Conservation (phyloP, 208 protist genomes). For the Trypanosoma cruzi region DNA sequence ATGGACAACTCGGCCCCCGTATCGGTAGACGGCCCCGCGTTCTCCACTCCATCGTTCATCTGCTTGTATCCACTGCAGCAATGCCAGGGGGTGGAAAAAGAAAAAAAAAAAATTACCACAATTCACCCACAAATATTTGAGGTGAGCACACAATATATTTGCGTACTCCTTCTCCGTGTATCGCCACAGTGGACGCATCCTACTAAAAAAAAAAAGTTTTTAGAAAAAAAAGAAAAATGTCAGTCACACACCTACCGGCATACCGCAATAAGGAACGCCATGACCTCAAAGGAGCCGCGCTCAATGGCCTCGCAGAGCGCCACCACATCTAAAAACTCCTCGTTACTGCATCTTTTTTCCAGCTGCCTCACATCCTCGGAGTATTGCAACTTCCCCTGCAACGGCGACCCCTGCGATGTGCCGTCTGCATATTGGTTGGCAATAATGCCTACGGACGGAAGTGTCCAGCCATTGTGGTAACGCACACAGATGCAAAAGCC, state of each 20-base stretch:
- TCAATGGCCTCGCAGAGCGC: constrained; percentile 26
- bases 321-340: constrained; percentile 27
- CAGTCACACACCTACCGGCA: constrained; percentile 4
- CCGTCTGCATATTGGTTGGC: constrained; percentile 38
- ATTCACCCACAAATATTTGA: background rate
- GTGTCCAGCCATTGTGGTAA: constrained; percentile 39
- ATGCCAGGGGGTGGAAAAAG: constrained; percentile 14
- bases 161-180: background rate
- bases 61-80: background rate
- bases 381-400: constrained; percentile 40
- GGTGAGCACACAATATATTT: background rate
- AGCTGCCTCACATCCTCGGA: constrained; percentile 14
- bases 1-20: constrained; percentile 36
- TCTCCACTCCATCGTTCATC: constrained; percentile 9
- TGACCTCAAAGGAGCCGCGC: constrained; percentile 18
- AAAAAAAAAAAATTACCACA: background rate
- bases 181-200: background rate
- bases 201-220: too few relatives aligned
- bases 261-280: constrained; percentile 34
- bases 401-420: constrained; percentile 4
- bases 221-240: background rate
- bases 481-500: constrained; percentile 51
- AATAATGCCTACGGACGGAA: constrained; percentile 45
- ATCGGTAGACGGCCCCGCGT: constrained; percentile 13
- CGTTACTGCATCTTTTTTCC: constrained; percentile 7